These are phyloP conservation scores for Kwoniella sp. DNA, from an alignment of 768 basidiomycete species.

Conservation along the genomic window DNA sequence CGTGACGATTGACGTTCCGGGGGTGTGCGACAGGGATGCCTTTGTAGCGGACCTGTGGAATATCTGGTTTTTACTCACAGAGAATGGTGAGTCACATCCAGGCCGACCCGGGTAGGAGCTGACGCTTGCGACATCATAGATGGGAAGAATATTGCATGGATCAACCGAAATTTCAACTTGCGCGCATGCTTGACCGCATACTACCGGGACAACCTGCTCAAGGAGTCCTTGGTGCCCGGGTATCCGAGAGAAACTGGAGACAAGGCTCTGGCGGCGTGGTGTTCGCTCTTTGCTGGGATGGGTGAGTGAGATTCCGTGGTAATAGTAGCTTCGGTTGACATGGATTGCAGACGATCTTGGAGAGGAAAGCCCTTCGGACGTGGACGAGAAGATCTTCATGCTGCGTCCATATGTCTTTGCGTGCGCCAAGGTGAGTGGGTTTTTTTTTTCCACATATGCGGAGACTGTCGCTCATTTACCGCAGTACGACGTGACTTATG, in stretches of 20 bases:
- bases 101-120: neutral
- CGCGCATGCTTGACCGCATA: slow-evolving; percentile 45
- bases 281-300: slow-evolving; percentile 41
- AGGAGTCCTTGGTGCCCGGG: slow-evolving; percentile 55
- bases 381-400: slow-evolving; percentile 58
- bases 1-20: slow-evolving; percentile 23
- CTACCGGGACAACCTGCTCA: slow-evolving; percentile 50
- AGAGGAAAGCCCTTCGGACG: slow-evolving; percentile 50
- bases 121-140: slow-evolving; percentile 33
- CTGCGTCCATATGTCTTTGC: slow-evolving; percentile 59
- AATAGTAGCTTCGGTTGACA: too few relatives aligned
- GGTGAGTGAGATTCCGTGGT: slow-evolving; percentile 23
- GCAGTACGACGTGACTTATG: slow-evolving; percentile 50
- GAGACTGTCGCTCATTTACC: neutral
- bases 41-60: slow-evolving; percentile 47
- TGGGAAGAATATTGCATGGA: slow-evolving; percentile 44
- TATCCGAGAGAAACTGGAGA: slow-evolving; percentile 53
- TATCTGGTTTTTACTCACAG: slow-evolving; percentile 53
- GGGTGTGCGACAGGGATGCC: slow-evolving; percentile 26
- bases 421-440: slow-evolving; percentile 54
- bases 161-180: slow-evolving; percentile 46
- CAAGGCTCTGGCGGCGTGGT: slow-evolving; percentile 51
- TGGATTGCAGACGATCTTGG: slow-evolving; percentile 26
- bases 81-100: slow-evolving; percentile 46
- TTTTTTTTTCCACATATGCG: slow-evolving; percentile 1